Evolutionary conservation across 352 stramenopile genomes (phyloP).

Genomic region (Phytophthora tentaculata): DNA sequence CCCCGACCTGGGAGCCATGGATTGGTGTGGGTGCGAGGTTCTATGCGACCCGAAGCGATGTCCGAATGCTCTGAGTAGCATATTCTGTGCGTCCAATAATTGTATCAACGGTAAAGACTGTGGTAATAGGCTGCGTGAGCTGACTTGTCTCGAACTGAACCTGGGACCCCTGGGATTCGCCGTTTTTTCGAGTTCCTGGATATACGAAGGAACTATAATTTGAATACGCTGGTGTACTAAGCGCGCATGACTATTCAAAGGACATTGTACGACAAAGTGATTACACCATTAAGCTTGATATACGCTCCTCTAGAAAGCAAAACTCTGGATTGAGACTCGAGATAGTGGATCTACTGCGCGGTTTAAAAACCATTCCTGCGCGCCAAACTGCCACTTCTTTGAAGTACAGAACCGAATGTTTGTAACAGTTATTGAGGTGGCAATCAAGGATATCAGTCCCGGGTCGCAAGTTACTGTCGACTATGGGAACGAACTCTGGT

Average conservation of each 20-base stretch:
- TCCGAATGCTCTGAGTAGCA: neutral
- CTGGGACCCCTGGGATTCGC: neutral
- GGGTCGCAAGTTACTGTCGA: neutral
- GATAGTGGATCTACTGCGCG: neutral
- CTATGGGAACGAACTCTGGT: neutral
- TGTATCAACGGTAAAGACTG: neutral
- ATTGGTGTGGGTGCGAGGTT: neutral
- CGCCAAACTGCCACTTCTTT: neutral
- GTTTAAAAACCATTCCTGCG: neutral
- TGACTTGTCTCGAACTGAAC: neutral
- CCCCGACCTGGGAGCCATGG: neutral
- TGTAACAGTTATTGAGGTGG: neutral
- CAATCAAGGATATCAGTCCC: neutral
- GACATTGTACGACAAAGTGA: neutral
- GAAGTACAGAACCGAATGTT: neutral
- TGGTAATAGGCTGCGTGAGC: neutral
- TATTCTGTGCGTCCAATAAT: neutral
- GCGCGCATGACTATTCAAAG: neutral
- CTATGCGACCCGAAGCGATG: neutral
- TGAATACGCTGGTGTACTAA: neutral
- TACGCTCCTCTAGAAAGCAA: neutral
- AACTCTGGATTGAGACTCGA: neutral
- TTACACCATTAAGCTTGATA: neutral
- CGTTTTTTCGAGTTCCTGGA: neutral
- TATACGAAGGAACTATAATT: neutral